Base-by-base conservation (phyloP, 257 asterid species). In the Solanum acaule region DNA sequence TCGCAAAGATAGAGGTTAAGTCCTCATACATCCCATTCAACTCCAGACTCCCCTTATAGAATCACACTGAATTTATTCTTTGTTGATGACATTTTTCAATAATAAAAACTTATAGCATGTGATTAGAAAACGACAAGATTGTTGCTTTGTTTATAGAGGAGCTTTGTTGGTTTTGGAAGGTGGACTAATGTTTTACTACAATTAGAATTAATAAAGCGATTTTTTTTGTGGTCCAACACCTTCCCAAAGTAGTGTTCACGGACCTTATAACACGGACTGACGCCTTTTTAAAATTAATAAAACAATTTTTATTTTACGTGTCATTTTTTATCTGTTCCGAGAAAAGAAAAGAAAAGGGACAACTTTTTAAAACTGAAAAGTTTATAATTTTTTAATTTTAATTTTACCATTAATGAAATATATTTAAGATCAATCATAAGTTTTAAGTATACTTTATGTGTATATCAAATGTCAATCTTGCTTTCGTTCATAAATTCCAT, bases 301-400 rank as follows among this genome's bases (percentile, higher is more conserved):
- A 73, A 7, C 0, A 3, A 4, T 46, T 13, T 46, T 63, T 63
- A n/a, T 63, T 63, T 65, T 27, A 67, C 2, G 10, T 15, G 3
- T 29, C n/a, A 70, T 11, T 5, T 67, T 12, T 27, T 3, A 0
- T 68, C 0, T 27, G 16, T 27, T 13, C 3, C 2, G 1, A 1
- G 10, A 22, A 61, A 56, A 56, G 10, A 42, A 42, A 46, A 13
- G 18, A 44, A 12, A 44, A 44, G 18, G 18, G 56, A n/a, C 0
- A n/a, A 22, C 14, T 67, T 67, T 67, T 25, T 67, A 1, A 67
- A 61, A 67, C 1, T 42, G 49, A 42, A 42, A 67, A 25, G 3
- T 5, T 67, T 7, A 6, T 22, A 61, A 63, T 63, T 63, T 63
- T 3, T 23, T 56, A 37, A 3, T 13, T 27, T 6, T 13, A 13